Base-by-base conservation (phyloP, 2,329 filamentous ascomycete genomes). In the Talaromyces sp. region DNA sequence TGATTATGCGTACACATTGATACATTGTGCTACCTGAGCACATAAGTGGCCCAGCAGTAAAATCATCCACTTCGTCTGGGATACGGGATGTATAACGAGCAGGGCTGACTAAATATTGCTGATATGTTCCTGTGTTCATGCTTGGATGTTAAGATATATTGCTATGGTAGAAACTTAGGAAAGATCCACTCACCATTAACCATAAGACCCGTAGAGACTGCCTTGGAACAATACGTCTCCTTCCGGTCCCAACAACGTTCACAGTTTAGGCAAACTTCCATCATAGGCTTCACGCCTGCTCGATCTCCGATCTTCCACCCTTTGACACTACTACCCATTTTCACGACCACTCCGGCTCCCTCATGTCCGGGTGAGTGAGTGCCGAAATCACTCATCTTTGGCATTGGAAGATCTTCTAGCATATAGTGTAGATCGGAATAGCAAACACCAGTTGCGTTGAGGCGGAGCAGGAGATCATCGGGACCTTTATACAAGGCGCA, bases 231-330 rank as follows among this genome's bases (percentile, higher is more conserved):
- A 47, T 47, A 47, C 2, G 44, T 47, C 23, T 47, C 44, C 18
- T 47, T 47, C 9, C 14, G 16, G 10, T 28, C 50, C 30, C 30
- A 31, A 8, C 50, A 53, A n/a, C 27, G 23, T 5, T 53, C 50
- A 80, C 92, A 96, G 69, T 81, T 77, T 64, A 95, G 81, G 79
- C 92, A 96, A 61, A 88, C 87, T 68, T 90, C 89, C 78, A 96
- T 93, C 71, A 96, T 82, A 91, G 91, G 96, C 64, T 90, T 96
- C 76, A 96, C 85, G 75, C 92, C 92, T 65, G 86, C 92, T 70
- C 90, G 81, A 73, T 95, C 91, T 68, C 92, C 92, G 69, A 96
- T 81, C 75, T 90, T 79, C 64, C 95, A 78, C 70, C 93, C 89
- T 5, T 83, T 79, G 68, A 95, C 92, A 33, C 93, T 83, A 27